Conservation (phyloP, 2,329 filamentous ascomycete species). For the Orbilia oligospora region DNA sequence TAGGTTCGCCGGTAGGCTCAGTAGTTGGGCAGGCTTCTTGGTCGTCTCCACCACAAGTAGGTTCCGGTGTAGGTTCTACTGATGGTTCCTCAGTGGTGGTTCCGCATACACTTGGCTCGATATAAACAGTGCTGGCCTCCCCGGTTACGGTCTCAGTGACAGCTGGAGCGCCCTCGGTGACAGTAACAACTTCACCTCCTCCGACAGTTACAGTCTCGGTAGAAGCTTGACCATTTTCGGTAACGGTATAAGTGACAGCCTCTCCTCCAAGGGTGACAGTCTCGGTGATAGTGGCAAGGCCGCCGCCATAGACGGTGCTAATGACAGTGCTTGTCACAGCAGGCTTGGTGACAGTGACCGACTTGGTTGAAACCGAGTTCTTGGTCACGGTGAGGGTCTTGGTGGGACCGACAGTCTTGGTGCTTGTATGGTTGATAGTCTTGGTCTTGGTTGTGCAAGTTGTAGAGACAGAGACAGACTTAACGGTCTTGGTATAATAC, state of each 20-base stretch:
- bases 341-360: conserved; percentile 6
- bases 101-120: conserved; percentile 7
- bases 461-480: conserved; percentile 33
- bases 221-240: not conserved
- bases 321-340: conserved; percentile 15
- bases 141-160: not conserved
- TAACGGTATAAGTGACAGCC: conserved; percentile 12
- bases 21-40: not conserved
- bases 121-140: not conserved
- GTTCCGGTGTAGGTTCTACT: conserved; percentile 8
- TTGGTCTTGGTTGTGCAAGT: conserved; percentile 44
- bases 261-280: conserved; percentile 15
- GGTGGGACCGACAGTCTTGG: conserved; percentile 23
- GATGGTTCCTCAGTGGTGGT: not conserved
- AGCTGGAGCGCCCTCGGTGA: not conserved
- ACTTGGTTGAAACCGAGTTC: conserved; percentile 15
- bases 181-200: not conserved
- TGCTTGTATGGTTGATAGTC: conserved; percentile 14
- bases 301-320: not conserved
- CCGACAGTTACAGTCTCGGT: conserved; percentile 5
- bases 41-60: not conserved
- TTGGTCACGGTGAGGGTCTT: conserved; percentile 25
- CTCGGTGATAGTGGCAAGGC: not conserved
- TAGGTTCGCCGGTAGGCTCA: not conserved
- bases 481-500: conserved; percentile 15